These are phyloP conservation scores for Dendrobium officinale DNA, from an alignment of 106 monocot species.

Conservation along the genomic window DNA sequence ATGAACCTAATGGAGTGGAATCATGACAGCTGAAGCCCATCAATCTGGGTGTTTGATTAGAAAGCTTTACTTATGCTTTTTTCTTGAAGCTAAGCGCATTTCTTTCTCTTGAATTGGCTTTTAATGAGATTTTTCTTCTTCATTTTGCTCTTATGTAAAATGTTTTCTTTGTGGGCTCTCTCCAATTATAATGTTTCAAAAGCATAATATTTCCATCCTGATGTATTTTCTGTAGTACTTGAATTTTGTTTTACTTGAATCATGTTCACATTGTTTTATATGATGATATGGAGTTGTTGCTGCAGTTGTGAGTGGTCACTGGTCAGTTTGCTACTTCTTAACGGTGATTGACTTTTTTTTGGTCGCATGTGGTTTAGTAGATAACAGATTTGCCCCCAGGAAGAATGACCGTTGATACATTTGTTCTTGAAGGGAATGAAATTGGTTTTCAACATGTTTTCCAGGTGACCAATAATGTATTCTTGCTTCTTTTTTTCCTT, in stretches of 20 bases:
- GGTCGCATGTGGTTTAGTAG: constrained; percentile 21
- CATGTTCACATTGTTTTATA: not conserved
- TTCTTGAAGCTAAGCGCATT: not conserved
- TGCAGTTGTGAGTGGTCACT: not conserved
- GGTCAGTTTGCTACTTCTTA: not conserved
- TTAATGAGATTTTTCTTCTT: not conserved
- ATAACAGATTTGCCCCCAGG: constrained; percentile 92
- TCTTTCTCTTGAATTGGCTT: no score
- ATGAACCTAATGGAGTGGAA: not conserved
- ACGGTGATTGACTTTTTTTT: not conserved
- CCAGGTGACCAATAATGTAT: constrained; percentile 29
- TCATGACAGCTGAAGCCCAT: not conserved
- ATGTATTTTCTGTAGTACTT: not conserved
- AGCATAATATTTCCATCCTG: not conserved
- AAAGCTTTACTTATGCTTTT: not conserved
- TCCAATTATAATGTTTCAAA: not conserved
- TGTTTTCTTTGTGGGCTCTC: not conserved
- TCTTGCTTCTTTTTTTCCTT: not conserved
- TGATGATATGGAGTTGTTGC: not conserved
- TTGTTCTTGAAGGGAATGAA: constrained; percentile 77
- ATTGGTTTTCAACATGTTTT: constrained; percentile 70
- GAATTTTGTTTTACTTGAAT: not conserved
- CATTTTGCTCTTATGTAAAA: not conserved
- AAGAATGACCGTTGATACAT: constrained; percentile 60
- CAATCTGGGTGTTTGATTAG: not conserved